Base-by-base conservation (phyloP, 2,329 filamentous ascomycete species). In the Neonectria neomacrospora region DNA sequence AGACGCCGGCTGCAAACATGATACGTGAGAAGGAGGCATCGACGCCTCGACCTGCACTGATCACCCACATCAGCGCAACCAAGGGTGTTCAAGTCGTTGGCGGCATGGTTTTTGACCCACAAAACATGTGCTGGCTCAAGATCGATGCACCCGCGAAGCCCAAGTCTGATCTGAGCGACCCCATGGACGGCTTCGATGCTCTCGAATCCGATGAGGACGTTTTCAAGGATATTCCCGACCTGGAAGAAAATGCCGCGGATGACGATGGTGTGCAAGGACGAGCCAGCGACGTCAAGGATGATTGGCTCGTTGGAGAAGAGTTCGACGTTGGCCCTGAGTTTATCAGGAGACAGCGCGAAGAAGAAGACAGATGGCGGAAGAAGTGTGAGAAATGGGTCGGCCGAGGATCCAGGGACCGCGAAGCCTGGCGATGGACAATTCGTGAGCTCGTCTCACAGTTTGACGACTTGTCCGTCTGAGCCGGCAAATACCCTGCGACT, bases 101-200 rank as follows among this genome's bases (percentile, higher is more conserved):
- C n/a, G 93, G 94, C 70, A 99, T 99, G 96, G 91, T 98, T 10
- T 99, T 98, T 76, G 96, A 99, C 75, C 96, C 96, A 3, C 90
- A 93, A 66, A 93, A 93, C 71, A 98, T 99, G 95, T 96, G 94
- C 77, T 99, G 96, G 96, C 85, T 98, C 60, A 97, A 97, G 78
- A 83, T 96, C 65, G 82, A 85, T 50, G 78, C 82, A 18, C 76
- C 84, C 30, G 76, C 77, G n/a, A 81, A 82, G 54, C 73, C 78
- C 44, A 82, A 80, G 62, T 81, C 82, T 2, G 83, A 87, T 18
- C 77, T 79, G 10, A 81, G 82, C 45, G 88, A 90, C 71, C 82
- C 85, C 2, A 82, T 90, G 79, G 87, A 90, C 67, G 85, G 85
- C 0, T 88, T 90, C 63, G 87, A 92, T 60, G 91, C 89, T 22